Evolutionary conservation across 176 grass and related monocot species (phyloP).

Genomic region (Raddia guianensis): DNA sequence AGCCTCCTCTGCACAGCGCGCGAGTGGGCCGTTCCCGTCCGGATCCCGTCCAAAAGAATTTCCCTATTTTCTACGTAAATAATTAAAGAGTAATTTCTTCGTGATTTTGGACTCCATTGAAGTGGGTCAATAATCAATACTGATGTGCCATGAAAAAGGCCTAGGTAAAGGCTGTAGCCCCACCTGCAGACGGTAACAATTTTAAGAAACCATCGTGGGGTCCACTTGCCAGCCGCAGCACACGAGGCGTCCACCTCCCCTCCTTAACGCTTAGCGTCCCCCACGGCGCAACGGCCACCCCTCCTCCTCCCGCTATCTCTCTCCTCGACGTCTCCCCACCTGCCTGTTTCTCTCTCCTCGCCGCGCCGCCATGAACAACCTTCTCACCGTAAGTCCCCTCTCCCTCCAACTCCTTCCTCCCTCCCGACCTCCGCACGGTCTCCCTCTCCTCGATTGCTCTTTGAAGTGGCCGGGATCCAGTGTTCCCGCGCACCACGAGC

Average conservation of each 20-base stretch:
- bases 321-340: conserved; percentile 24
- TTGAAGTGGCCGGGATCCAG: conserved; percentile 37
- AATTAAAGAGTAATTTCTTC: too few species aligned
- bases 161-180: not conserved
- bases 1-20: too few species aligned
- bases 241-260: not conserved
- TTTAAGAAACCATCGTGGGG: not conserved
- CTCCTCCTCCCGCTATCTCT: conserved; percentile 12
- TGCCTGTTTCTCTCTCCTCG: conserved; percentile 35
- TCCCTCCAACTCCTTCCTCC: not conserved
- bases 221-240: conserved; percentile 14
- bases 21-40: too few species aligned
- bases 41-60: too few species aligned
- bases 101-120: too few species aligned
- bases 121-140: too few species aligned
- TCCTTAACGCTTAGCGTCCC: conserved; percentile 22
- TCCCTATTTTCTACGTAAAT: too few species aligned
- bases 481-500: conserved; percentile 29
- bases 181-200: not conserved
- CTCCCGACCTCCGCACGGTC: not conserved
- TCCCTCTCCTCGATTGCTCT: not conserved
- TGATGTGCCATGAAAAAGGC: too few species aligned
- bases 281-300: conserved; percentile 46
- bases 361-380: conserved; percentile 67
- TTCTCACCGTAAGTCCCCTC: conserved; percentile 55